phyloP scores from a whole-genome alignment of 1,284 basidiomycete species.

The Boletus calvinii region DNA sequence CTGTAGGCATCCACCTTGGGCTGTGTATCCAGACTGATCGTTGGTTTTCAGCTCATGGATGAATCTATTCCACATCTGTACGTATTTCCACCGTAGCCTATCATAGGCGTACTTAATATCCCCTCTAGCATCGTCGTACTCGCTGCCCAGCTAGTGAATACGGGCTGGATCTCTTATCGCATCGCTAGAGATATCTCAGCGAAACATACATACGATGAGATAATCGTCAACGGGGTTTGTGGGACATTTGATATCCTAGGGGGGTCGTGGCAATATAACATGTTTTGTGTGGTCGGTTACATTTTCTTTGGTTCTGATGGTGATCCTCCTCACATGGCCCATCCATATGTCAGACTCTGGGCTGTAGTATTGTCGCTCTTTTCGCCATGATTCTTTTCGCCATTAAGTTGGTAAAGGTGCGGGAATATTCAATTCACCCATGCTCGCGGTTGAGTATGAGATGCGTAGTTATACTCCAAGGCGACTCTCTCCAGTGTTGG shows the following conservation, averaged over 20 bases:
- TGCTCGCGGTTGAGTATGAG: background rate
- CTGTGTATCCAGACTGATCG: background rate
- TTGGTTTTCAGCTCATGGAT: conserved; percentile 39
- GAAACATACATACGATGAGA: conserved; percentile 31
- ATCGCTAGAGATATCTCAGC: conserved; percentile 33
- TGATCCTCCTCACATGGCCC: background rate
- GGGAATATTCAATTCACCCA: conserved; percentile 1
- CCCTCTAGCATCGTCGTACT: conserved; percentile 34
- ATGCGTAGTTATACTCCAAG: conserved; percentile 44
- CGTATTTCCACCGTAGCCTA: conserved; percentile 7
- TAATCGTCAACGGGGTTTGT: conserved; percentile 40
- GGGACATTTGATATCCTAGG: conserved; percentile 37
- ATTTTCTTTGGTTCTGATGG: background rate
- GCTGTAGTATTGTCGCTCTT: conserved; percentile 37
- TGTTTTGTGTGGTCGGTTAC: conserved; percentile 38
- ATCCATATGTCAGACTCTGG: conserved; percentile 34
- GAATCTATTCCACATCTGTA: conserved; percentile 51
- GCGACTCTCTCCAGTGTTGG: conserved; percentile 53
- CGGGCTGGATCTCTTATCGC: conserved; percentile 44
- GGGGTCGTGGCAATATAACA: conserved; percentile 39
- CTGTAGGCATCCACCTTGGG: conserved; percentile 35
- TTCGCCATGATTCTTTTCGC: conserved; percentile 37
- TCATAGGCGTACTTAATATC: background rate
- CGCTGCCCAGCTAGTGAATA: conserved; percentile 42
- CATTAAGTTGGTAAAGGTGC: conserved; percentile 41